Base-by-base conservation (phyloP, 1,284 basidiomycete genomes). In the Vanrija sp. region DNA sequence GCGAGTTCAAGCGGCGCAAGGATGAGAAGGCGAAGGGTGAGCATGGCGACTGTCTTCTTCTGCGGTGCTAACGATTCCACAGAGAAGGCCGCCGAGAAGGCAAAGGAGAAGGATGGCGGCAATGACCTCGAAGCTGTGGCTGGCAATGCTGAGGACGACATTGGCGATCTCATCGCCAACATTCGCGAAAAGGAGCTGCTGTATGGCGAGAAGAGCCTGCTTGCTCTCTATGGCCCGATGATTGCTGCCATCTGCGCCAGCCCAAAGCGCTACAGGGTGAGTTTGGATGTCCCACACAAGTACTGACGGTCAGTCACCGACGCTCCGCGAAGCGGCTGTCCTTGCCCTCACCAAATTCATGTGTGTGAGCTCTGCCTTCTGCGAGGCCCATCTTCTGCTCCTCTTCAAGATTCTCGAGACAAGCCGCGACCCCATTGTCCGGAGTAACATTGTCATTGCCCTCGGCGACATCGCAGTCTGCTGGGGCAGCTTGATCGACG, bases 101-200 rank as follows among this genome's bases (percentile, higher is more conserved):
- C 69, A 15, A 68, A 65, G 2, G 73, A 74, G 45, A 90, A 91
- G 68, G 86, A 88, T 36, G 82, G 78, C 15, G 31, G 31, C 12
- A 92, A 95, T 65, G 93, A 98, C 68, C 83, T 98, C 0, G 95
- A 98, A 61, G 93, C 96, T 65, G 95, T 98, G 2, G 91, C 89
- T 1, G 95, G 96, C 4, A 97, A 95, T 65, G 94, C 93, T 19
- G 95, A 99, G 73, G 95, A 98, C 72, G 95, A 98, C 68, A 95
- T 98, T 63, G 95, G 93, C 16, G 96, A 98, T 56, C 82, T 87
- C 6, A 88, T 98, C 42, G 84, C 85, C 3, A 82, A 78, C 2
- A 83, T 97, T 51, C 81, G 90, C 25, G 96, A 98, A 76, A 83
- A 82, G 15, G 94, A 98, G 76, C 78, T 98, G 45, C 78, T 98